These are phyloP conservation scores for Penicillium ochrochloron DNA, from an alignment of 495 filamentous ascomycete species.

Conservation along the genomic window DNA sequence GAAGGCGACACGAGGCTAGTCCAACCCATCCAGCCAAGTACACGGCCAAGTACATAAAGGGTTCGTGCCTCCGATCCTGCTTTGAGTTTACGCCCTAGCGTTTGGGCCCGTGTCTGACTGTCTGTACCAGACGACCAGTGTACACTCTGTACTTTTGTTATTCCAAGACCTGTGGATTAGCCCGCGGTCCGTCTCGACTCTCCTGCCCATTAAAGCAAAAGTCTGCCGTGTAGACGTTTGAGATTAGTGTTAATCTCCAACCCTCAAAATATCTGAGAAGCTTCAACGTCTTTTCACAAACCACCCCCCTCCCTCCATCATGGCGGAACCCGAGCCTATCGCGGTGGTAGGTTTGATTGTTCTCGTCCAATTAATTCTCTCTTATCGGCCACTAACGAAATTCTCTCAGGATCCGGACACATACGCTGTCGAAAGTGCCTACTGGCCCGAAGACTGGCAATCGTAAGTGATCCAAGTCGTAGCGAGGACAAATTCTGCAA, in stretches of 20 bases:
- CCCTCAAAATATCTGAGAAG: background rate
- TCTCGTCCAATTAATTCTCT: background rate
- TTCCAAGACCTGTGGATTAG: background rate
- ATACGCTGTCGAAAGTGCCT: constrained; percentile 14
- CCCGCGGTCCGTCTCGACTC: background rate
- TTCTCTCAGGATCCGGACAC: constrained; percentile 17
- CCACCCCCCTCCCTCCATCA: background rate
- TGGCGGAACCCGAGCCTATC: constrained; percentile 10
- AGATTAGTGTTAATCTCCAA: constrained; percentile 1
- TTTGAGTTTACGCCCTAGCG: constrained; percentile 15
- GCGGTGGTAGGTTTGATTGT: constrained; percentile 8
- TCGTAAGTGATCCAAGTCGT: constrained; percentile 21
- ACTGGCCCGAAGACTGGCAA: constrained; percentile 25
- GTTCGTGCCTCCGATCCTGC: constrained; percentile 3
- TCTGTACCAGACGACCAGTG: background rate
- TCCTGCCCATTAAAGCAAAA: constrained; percentile 14
- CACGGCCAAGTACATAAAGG: constrained; percentile 10
- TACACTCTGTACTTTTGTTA: constrained; percentile 6
- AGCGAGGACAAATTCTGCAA: constrained; percentile 1
- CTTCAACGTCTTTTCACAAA: background rate
- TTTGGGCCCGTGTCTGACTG: constrained; percentile 2
- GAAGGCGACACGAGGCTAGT: background rate
- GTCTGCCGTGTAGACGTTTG: constrained; percentile 6
- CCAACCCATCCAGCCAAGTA: background rate
- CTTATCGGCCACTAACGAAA: background rate